phyloP scores from a whole-genome alignment of 169 alveolate genomes.

The Eimeria zaria region DNA sequence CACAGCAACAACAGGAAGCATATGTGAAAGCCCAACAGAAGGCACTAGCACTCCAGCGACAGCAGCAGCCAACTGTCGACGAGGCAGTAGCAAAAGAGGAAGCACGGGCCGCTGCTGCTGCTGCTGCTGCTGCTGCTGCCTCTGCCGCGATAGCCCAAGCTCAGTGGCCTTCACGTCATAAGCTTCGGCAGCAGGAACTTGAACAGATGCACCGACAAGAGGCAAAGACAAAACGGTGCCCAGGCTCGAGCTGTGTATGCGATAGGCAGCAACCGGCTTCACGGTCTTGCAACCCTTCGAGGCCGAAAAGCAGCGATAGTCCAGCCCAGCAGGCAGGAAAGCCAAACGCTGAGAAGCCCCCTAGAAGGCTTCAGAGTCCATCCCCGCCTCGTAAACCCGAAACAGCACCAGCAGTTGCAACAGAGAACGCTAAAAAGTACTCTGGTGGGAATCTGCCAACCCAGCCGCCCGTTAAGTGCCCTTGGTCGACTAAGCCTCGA shows the following conservation, averaged over 20 bases:
- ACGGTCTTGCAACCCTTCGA: neutral
- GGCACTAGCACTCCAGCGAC: slow-evolving; percentile 41
- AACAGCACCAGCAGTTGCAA: neutral
- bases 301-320: neutral
- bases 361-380: neutral
- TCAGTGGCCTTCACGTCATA: slow-evolving; percentile 71
- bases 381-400: neutral
- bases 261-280: neutral
- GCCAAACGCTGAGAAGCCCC: neutral
- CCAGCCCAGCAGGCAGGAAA: neutral
- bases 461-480: neutral
- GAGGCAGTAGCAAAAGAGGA: slow-evolving; percentile 33
- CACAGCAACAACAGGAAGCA: slow-evolving; percentile 69
- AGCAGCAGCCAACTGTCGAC: slow-evolving; percentile 24
- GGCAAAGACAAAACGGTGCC: neutral
- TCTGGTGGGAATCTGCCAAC: neutral
- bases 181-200: slow-evolving; percentile 34
- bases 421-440: neutral
- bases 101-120: slow-evolving; percentile 54
- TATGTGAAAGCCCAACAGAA: slow-evolving; percentile 67
- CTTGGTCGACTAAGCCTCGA: neutral
- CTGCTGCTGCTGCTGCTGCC: slow-evolving; percentile 72
- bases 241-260: neutral
- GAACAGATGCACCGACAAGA: slow-evolving; percentile 60
- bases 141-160: slow-evolving; percentile 67